A percentile compares a stretch with the other conserved stretches of the same genome.
phyloP scores from a whole-genome alignment of 768 basidiomycete species.

The Pulveroboletus sp. region DNA sequence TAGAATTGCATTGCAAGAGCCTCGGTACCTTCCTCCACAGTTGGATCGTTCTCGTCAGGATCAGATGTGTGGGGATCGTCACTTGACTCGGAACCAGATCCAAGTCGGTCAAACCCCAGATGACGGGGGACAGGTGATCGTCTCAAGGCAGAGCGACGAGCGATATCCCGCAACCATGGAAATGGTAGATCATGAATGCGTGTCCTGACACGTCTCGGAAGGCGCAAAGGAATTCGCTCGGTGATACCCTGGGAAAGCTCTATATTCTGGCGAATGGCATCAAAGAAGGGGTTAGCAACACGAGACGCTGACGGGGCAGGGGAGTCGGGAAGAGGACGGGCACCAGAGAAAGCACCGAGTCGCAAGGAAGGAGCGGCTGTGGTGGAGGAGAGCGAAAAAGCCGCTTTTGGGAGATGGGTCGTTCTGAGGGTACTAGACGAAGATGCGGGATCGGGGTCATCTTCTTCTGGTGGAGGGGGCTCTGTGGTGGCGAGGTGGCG shows the following conservation, averaged over 20 bases:
- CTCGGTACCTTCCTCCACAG: slow-evolving; percentile 67
- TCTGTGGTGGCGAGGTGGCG: slow-evolving; percentile 49
- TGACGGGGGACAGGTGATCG: slow-evolving; percentile 9
- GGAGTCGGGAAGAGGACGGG: slow-evolving; percentile 7
- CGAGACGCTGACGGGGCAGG: slow-evolving; percentile 22
- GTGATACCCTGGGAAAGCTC: slow-evolving; percentile 74
- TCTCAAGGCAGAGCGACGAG: slow-evolving; percentile 41
- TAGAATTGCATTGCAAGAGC: slow-evolving; percentile 91
- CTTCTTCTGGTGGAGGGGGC: slow-evolving; percentile 46
- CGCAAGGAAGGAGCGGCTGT: slow-evolving; percentile 22
- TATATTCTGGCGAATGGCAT: slow-evolving; percentile 83
- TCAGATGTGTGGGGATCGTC: slow-evolving; percentile 31
- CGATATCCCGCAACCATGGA: slow-evolving; percentile 72
- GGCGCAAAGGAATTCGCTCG: slow-evolving; percentile 74
- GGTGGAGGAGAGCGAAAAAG: slow-evolving; percentile 53
- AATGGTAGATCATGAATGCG: slow-evolving; percentile 76
- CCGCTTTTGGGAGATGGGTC: slow-evolving; percentile 56
- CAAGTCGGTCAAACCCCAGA: slow-evolving; percentile 15
- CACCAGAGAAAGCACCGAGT: slow-evolving; percentile 1
- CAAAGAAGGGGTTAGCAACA: slow-evolving; percentile 84
- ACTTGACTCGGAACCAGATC: slow-evolving; percentile 32
- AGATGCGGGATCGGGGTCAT: slow-evolving; percentile 37
- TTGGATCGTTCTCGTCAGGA: slow-evolving; percentile 33
- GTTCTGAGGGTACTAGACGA: slow-evolving; percentile 41
- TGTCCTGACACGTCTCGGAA: slow-evolving; percentile 44